phyloP scores from a whole-genome alignment of 169 alveolate genomes.

The Eimeria maxima region DNA sequence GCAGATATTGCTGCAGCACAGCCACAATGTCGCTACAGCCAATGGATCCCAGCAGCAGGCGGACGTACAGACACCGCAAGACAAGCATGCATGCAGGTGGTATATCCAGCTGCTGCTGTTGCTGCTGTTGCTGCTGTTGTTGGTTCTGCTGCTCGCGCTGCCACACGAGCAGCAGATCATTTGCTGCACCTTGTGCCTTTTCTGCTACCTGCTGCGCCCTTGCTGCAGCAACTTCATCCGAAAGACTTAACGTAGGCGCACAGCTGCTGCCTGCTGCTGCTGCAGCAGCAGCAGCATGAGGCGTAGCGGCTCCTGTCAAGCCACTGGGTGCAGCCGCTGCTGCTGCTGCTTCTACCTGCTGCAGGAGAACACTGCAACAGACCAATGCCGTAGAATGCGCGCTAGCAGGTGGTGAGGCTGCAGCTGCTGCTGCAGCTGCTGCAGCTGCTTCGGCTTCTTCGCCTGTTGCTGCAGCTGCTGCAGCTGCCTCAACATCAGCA shows the following conservation, averaged over 20 bases:
- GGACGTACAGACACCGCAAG: conserved; percentile 70
- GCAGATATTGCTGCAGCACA: conserved; percentile 61
- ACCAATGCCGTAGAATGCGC: conserved; percentile 14
- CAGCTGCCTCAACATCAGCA: background rate
- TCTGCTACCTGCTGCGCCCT: conserved; percentile 51
- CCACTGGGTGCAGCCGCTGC: background rate
- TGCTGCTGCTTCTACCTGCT: conserved; percentile 68
- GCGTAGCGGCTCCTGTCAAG: background rate
- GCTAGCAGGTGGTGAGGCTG: conserved; percentile 11
- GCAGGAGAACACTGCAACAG: conserved; percentile 66
- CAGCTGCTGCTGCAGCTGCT: conserved; percentile 50
- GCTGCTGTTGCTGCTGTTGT: conserved; percentile 56
- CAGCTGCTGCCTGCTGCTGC: conserved; percentile 22
- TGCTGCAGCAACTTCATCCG: conserved; percentile 56
- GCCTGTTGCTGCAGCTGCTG: conserved; percentile 50
- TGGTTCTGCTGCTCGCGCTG: conserved; percentile 12
- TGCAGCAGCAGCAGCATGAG: background rate
- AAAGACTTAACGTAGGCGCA: background rate
- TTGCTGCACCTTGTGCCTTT: conserved; percentile 15
- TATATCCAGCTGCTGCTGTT: background rate
- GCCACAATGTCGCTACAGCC: conserved; percentile 71
- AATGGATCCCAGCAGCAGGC: conserved; percentile 61
- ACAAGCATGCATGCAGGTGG: conserved; percentile 60
- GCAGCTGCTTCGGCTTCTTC: background rate
- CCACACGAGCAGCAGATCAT: conserved; percentile 40